Base-by-base conservation (phyloP, 768 basidiomycete species). In the Gautieria morchelliformis region DNA sequence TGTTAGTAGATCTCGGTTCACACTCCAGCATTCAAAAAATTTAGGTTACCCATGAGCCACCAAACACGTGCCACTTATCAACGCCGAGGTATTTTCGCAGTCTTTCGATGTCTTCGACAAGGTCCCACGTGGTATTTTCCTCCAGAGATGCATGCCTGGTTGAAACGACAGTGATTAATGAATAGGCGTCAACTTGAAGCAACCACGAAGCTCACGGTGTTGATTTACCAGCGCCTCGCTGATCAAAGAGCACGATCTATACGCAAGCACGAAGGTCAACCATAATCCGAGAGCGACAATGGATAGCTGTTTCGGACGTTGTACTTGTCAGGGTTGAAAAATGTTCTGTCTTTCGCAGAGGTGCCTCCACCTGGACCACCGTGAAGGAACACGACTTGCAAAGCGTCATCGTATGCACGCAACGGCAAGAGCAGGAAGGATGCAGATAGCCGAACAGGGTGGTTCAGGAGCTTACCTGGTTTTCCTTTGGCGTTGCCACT, bases 51-150 rank as follows among this genome's bases (percentile, higher is more conserved):
- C 93, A 95, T 50, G 87, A 90, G 9, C 93, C 93, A 30, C 94
- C 94, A 66, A 97, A 96, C 27, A 96, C 89, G 57, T 94, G 84
- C 93, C 93, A 96, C 65, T 83, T 89, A 19, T 89, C 84, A 56
- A 97, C 78, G 42, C 71, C 71, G 15, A 97, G 78, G 58, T 87
- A 79, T 66, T 85, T 75, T 57, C 94, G 79, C 24, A 95, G 72
- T 64, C 74, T 85, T 67, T 97, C 94, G 10, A 93, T 82, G 65
- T 97, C 94, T 61, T 81, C 86, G 24, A 97, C 91, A 42, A 95
- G 82, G 66, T 92, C 86, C 90, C 89, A 93, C 5, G 93, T 96
- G 2, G 92, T 96, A 70, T 97, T 97, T 52, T 93, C 85, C 62
- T 89, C 85, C 1, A 85, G 69, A 33, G 70, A 85, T 8, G 93